A percentile compares a stretch with the other conserved stretches of the same genome.
Evolutionary conservation across 352 stramenopile genomes (phyloP).

Genomic region (Phytophthora fragariae): DNA sequence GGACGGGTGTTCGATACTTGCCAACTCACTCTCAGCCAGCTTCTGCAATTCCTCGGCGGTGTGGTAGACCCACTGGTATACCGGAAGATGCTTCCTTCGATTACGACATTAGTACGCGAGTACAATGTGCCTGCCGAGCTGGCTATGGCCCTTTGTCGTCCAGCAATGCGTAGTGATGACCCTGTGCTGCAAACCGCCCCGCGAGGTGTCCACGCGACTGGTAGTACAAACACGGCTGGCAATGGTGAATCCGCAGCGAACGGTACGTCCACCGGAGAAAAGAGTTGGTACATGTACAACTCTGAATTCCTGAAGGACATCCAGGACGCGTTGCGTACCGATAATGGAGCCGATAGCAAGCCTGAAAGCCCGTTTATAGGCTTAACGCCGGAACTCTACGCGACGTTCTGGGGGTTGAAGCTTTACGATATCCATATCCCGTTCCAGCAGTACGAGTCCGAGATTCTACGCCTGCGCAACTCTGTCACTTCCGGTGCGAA

Average conservation of each 20-base stretch:
- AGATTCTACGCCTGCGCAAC: constrained; percentile 79
- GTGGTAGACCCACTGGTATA: constrained; percentile 79
- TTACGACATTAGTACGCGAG: constrained; percentile 69
- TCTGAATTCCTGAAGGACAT: constrained; percentile 67
- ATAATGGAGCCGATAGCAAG: constrained; percentile 25
- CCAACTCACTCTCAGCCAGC: constrained; percentile 86
- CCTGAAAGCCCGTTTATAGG: constrained; percentile 62
- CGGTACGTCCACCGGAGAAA: constrained; percentile 20
- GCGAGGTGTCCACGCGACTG: constrained; percentile 65
- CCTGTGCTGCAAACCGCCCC: constrained; percentile 67
- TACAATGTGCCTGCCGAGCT: constrained; percentile 81
- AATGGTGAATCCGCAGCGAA: constrained; percentile 24
- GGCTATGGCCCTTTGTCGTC: constrained; percentile 81
- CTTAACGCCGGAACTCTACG: constrained; percentile 80
- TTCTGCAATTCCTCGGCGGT: constrained; percentile 86
- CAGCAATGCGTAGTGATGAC: constrained; percentile 82
- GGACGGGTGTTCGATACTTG: constrained; percentile 85
- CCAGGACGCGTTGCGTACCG: constrained; percentile 41
- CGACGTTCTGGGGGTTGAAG: constrained; percentile 88
- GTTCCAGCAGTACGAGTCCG: constrained; percentile 85
- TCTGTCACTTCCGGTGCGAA: constrained; percentile 53
- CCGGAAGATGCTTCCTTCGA: constrained; percentile 73
- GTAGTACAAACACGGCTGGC: constrained; percentile 37
- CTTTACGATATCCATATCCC: constrained; percentile 90
- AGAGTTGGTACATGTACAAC: constrained; percentile 80